These are phyloP conservation scores for Aspergillus pseudoglaucus DNA, from an alignment of 2,329 filamentous ascomycete species.

Conservation along the genomic window DNA sequence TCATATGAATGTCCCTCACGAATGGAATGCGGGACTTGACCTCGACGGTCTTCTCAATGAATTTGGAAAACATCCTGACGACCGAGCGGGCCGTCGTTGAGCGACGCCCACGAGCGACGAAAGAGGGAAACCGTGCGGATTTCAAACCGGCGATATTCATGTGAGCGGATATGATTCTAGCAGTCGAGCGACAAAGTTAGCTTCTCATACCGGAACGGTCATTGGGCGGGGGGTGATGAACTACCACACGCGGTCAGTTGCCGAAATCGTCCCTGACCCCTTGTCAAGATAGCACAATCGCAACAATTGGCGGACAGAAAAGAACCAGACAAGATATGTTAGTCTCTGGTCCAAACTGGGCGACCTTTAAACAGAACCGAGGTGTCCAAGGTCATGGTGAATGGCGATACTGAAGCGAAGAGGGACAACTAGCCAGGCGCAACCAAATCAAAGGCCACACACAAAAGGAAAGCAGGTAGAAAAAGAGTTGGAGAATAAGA, in stretches of 20 bases:
- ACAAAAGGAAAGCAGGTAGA: background rate
- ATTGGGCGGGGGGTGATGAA: no score
- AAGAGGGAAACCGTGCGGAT: background rate
- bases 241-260: background rate
- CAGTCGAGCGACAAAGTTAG: background rate
- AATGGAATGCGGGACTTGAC: constrained; percentile 32
- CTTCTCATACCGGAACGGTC: no score
- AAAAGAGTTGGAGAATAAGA: background rate
- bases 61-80: constrained; percentile 24
- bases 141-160: background rate
- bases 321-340: background rate
- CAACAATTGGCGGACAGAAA: background rate
- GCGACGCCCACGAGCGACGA: background rate
- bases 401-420: background rate
- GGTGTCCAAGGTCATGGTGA: constrained; percentile 1
- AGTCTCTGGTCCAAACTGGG: background rate
- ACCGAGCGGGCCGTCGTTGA: background rate
- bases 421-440: background rate
- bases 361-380: background rate
- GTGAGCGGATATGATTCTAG: background rate
- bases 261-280: background rate
- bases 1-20: constrained; percentile 32
- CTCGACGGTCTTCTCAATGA: constrained; percentile 13
- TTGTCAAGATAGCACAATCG: background rate
- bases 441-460: background rate